Base-by-base conservation (phyloP, 805 yeast species). In the Myxozyma kluyveri region DNA sequence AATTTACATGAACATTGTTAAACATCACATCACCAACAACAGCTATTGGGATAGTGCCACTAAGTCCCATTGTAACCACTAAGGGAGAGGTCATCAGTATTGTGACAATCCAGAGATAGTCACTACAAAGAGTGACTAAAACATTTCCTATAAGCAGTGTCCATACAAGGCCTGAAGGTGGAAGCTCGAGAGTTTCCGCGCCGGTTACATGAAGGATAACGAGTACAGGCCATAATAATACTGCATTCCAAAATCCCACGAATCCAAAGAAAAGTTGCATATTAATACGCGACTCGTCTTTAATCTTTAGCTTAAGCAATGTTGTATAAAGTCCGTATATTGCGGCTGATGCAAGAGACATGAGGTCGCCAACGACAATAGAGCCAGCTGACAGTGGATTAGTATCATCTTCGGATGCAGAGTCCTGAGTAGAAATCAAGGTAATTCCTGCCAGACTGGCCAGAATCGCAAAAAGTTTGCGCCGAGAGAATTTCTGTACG, bases 81-180 rank as follows among this genome's bases (percentile, higher is more conserved):
- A 93, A 73, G 1, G 99, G 99, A 40, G 93, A 84, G 0, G 99
- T 93, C 64, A 93, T 72, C 29, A 93, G 75, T 80, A 90, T 93
- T 0, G 98, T 95, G 57, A 88, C 81, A 31, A 96, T 96, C 99
- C 99, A 93, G 63, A 95, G 82, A 62, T 84, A 89, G 67, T 93
- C 99, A 36, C 95, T 84, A 14, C 90, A 69, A 60, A 93, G 84
- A 0, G 96, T 88, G 38, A 88, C 81, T 32, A 80, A 63, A 52
- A 90, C 86, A 67, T 93, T 93, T 42, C 80, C 56, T 0, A 77
- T 45, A 4, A 91, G 70, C 2, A 89, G 72, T 0, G 69, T 51
- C 63, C 82, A 71, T 2, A 84, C 80, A 35, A 73, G 72, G 0
- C 70, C 56, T 1, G 78, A 68, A 0, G 75, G 72, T 1, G 98